These are phyloP conservation scores for Circinella minor DNA, from an alignment of 371 early-diverging fungal species.

Conservation along the genomic window DNA sequence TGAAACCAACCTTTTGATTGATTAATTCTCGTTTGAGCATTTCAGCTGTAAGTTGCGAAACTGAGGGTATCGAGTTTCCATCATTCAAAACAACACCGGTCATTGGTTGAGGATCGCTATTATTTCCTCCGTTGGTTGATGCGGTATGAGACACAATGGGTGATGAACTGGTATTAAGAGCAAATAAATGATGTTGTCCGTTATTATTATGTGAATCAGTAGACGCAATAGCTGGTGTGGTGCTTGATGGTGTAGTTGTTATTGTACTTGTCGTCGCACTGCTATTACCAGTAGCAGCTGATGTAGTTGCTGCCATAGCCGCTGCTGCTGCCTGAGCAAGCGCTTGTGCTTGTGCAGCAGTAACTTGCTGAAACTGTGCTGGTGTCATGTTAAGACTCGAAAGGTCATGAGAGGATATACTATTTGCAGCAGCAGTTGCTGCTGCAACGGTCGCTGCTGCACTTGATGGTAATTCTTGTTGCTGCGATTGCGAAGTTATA, in stretches of 20 bases:
- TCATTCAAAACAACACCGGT: slow-evolving; percentile 14
- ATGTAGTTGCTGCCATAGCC: slow-evolving; percentile 24
- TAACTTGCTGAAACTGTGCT: slow-evolving; percentile 42
- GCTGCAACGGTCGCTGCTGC: background rate
- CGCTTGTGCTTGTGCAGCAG: slow-evolving; percentile 34
- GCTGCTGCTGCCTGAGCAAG: slow-evolving; percentile 39
- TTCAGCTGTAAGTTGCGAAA: slow-evolving; percentile 39
- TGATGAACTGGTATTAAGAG: background rate
- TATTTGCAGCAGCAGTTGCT: background rate
- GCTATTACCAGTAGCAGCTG: background rate
- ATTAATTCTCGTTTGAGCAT: slow-evolving; percentile 45
- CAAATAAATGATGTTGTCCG: slow-evolving; percentile 5
- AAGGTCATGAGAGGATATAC: slow-evolving; percentile 5
- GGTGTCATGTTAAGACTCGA: slow-evolving; percentile 22
- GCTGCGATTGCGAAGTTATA: background rate
- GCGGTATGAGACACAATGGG: slow-evolving; percentile 6
- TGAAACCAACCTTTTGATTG: slow-evolving; percentile 48
- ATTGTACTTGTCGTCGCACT: too few relatives aligned
- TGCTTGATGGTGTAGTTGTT: background rate
- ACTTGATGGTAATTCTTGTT: background rate
- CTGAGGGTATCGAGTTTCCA: slow-evolving; percentile 13
- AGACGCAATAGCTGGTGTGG: background rate
- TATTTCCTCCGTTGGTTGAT: slow-evolving; percentile 5
- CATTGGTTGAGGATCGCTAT: background rate
- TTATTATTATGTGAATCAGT: background rate